phyloP scores from a whole-genome alignment of 2,329 filamentous ascomycete species.

The Didymosphaeria variabile region DNA sequence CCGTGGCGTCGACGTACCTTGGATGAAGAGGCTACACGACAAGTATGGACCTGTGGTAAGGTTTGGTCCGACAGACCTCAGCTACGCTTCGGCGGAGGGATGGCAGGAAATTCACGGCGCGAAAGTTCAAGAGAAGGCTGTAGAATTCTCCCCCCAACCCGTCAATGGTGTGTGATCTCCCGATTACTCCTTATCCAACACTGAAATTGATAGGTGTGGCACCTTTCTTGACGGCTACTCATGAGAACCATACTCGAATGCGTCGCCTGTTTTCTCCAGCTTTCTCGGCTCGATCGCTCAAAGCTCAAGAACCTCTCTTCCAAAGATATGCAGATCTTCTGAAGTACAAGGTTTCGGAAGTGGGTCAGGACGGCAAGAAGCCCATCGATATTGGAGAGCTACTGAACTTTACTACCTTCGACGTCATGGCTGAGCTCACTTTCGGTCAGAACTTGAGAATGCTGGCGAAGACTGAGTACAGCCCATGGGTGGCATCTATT shows the following conservation, averaged over 20 bases:
- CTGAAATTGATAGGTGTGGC: not conserved
- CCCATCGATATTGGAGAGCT: not conserved
- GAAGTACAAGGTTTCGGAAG: conserved; percentile 43
- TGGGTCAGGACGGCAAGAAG: conserved; percentile 31
- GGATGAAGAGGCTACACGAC: conserved; percentile 7
- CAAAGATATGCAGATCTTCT: conserved; percentile 49
- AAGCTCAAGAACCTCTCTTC: conserved; percentile 47
- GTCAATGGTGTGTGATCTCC: not conserved
- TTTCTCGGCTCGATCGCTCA: conserved; percentile 48
- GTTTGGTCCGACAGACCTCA: conserved; percentile 5
- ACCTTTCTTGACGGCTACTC: conserved; percentile 2
- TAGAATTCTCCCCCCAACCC: conserved; percentile 2
- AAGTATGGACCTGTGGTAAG: conserved; percentile 5
- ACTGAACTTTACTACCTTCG: conserved; percentile 8
- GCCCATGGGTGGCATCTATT: conserved; percentile 7
- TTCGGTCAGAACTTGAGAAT: conserved; percentile 4
- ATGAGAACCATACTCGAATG: conserved; percentile 22
- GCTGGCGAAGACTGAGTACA: conserved; percentile 7
- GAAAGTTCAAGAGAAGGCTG: conserved; percentile 7
- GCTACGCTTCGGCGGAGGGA: conserved; percentile 2
- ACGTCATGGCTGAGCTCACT: conserved; percentile 7
- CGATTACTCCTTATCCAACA: not conserved
- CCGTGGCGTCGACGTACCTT: not conserved
- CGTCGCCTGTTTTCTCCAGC: conserved; percentile 37
- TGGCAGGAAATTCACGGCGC: conserved; percentile 9